Percentiles rank a stretch among this genome's conserved stretches.
These are phyloP conservation scores for Populus nigra DNA, from an alignment of 345 rosid genomes.

Conservation along the genomic window DNA sequence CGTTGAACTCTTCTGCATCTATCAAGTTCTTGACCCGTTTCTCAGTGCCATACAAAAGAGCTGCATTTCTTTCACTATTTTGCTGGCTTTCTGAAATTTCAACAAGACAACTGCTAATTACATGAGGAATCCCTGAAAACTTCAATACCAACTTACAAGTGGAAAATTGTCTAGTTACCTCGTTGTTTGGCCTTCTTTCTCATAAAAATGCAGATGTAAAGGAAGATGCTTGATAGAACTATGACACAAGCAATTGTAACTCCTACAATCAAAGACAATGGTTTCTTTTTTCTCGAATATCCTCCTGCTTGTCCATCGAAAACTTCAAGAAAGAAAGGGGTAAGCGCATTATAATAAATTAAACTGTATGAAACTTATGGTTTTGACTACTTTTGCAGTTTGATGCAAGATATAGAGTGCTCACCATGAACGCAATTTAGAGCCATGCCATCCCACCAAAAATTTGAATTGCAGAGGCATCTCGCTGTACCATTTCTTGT, in stretches of 20 bases:
- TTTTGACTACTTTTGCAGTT: neutral
- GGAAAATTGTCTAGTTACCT: constrained; percentile 20
- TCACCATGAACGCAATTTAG: constrained; percentile 52
- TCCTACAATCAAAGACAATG: constrained; percentile 15
- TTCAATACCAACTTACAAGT: neutral
- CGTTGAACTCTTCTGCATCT: constrained; percentile 6
- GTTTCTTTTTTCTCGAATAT: neutral
- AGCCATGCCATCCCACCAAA: constrained; percentile 43
- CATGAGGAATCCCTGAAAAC: neutral
- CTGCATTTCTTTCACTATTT: neutral
- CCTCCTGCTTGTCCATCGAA: neutral
- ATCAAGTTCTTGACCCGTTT: constrained; percentile 1
- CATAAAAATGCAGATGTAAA: constrained; percentile 6
- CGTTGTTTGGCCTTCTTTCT: constrained; percentile 4
- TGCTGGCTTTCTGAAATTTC: constrained; percentile 1
- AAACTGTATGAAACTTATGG: neutral
- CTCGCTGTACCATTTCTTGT: constrained; percentile 28
- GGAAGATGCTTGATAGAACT: constrained; percentile 1
- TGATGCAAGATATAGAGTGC: neutral
- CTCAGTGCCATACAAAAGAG: neutral
- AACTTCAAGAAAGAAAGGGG: neutral
- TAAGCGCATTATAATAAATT: neutral
- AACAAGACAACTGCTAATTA: neutral
- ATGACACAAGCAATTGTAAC: constrained; percentile 5
- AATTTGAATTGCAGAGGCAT: constrained; percentile 48